Evolutionary conservation across 805 yeast species (phyloP).

Genomic region (Metschnikowia borealis): DNA sequence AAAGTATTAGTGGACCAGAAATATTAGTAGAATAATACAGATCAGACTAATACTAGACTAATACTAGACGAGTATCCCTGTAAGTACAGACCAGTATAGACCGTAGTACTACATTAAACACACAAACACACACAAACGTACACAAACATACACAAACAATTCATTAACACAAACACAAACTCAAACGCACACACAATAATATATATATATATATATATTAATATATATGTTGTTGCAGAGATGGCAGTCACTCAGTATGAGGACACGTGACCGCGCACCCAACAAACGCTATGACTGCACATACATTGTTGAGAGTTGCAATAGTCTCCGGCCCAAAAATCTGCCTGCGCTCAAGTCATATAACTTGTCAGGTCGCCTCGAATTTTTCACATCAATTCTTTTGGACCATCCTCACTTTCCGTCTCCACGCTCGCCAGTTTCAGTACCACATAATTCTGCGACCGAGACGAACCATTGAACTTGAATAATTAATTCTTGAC

Average conservation of each 20-base stretch:
- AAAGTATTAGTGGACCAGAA: too few species aligned
- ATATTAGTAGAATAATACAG: too few species aligned
- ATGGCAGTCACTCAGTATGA: not conserved
- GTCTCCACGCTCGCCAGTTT: not conserved
- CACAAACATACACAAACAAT: too few species aligned
- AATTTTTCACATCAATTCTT: slow-evolving; percentile 1
- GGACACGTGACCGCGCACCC: slow-evolving; percentile 12
- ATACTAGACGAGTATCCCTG: too few species aligned
- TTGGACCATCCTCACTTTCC: not conserved
- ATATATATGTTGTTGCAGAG: not conserved
- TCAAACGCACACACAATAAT: too few species aligned
- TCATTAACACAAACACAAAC: too few species aligned
- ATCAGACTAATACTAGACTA: too few species aligned
- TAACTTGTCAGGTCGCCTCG: not conserved
- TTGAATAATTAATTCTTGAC: too few species aligned
- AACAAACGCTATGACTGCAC: slow-evolving; percentile 20
- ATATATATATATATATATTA: too few species aligned
- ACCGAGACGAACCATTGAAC: not conserved
- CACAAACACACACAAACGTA: too few species aligned
- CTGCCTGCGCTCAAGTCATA: not conserved
- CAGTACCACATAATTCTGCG: not conserved
- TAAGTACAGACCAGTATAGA: too few species aligned
- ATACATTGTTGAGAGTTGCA: slow-evolving; percentile 20
- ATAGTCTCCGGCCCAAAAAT: slow-evolving; percentile 17
- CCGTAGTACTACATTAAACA: too few species aligned